Conservation (phyloP, 352 stramenopile species). For the Plasmopara halstedii region DNA sequence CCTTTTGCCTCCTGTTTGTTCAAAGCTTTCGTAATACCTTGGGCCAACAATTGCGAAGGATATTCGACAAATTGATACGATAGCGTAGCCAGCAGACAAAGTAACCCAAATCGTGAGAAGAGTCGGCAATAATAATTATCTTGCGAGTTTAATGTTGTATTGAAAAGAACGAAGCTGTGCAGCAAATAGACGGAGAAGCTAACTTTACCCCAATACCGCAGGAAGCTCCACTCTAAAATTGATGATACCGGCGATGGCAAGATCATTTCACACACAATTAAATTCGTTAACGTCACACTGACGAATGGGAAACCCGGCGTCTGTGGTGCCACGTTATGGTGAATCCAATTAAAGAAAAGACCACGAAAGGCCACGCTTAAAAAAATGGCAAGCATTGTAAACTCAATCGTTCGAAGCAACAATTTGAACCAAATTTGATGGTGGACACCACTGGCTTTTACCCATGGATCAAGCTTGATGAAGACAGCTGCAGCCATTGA, state of each 20-base stretch:
- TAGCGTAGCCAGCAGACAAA: slow-evolving; percentile 21
- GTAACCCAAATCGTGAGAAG: slow-evolving; percentile 23
- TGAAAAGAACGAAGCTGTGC: slow-evolving; percentile 33
- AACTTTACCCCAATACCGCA: slow-evolving; percentile 36
- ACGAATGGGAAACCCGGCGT: slow-evolving; percentile 25
- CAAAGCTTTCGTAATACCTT: slow-evolving; percentile 28
- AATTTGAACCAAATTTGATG: slow-evolving; percentile 14
- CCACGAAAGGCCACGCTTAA: slow-evolving; percentile 29
- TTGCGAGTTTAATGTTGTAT: slow-evolving; percentile 15
- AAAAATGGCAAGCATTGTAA: slow-evolving; percentile 12
- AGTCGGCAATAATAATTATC: slow-evolving; percentile 28
- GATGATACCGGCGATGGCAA: slow-evolving; percentile 23
- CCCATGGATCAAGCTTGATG: slow-evolving; percentile 17
- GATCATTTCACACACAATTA: slow-evolving; percentile 36
- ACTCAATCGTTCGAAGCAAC: slow-evolving; percentile 18
- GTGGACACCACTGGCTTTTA: slow-evolving; percentile 23
- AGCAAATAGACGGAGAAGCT: slow-evolving; percentile 46
- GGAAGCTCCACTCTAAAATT: slow-evolving; percentile 33
- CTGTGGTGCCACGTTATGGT: slow-evolving; percentile 18
- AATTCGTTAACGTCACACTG: slow-evolving; percentile 16
- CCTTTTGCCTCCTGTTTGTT: slow-evolving; percentile 19
- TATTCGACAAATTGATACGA: slow-evolving; percentile 44
- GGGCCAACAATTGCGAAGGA: slow-evolving; percentile 38
- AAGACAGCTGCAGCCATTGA: slow-evolving; percentile 36
- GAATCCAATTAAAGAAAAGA: slow-evolving; percentile 36